phyloP scores from a whole-genome alignment of 805 yeast species.

The Starmerella powellii region DNA sequence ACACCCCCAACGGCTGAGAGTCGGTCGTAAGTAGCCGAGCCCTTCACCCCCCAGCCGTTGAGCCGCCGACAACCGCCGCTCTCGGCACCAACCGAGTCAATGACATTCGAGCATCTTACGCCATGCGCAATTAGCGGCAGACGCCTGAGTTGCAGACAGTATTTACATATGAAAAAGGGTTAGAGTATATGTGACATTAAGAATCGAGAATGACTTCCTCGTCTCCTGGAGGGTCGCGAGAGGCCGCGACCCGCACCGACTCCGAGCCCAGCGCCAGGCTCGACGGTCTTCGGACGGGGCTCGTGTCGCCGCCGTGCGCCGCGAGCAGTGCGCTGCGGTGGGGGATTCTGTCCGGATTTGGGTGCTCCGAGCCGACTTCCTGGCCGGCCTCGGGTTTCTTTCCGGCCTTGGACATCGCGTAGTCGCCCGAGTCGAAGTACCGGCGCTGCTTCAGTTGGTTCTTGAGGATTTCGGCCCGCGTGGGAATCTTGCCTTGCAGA shows the following conservation, averaged over 20 bases:
- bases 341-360: slow-evolving; percentile 24
- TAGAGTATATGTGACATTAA: too few relatives aligned
- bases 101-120: too few relatives aligned
- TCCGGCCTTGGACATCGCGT: slow-evolving; percentile 54
- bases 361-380: slow-evolving; percentile 25
- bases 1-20: too few relatives aligned
- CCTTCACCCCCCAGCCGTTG: too few relatives aligned
- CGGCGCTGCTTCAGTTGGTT: slow-evolving; percentile 54
- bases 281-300: slow-evolving; percentile 24
- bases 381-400: slow-evolving; percentile 21
- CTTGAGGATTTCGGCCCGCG: slow-evolving; percentile 23
- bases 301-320: slow-evolving; percentile 13
- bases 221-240: slow-evolving; percentile 3
- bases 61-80: too few relatives aligned
- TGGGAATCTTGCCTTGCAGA: slow-evolving; percentile 19
- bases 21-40: too few relatives aligned
- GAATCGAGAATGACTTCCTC: slow-evolving; percentile 1
- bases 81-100: too few relatives aligned
- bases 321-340: slow-evolving; percentile 21
- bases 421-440: slow-evolving; percentile 88
- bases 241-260: slow-evolving; percentile 12
- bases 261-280: slow-evolving; percentile 18
- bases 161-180: too few relatives aligned
- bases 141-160: too few relatives aligned
- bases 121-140: too few relatives aligned